phyloP scores from a whole-genome alignment of 75 land plant species.

The Selaginella moellendorffii region DNA sequence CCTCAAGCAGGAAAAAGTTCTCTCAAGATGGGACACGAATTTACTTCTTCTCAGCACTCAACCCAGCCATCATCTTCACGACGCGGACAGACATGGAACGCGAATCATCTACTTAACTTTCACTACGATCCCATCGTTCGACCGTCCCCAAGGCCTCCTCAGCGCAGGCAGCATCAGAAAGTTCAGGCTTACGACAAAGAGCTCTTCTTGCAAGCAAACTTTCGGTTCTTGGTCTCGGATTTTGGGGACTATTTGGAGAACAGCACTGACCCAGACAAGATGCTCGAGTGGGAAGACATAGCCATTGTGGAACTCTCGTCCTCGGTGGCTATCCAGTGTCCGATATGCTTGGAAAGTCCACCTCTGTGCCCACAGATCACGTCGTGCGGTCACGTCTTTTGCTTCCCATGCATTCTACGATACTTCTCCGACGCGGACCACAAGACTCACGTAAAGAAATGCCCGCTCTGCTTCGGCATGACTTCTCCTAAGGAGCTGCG shows the following conservation, averaged over 20 bases:
- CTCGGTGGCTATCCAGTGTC: slow-evolving; percentile 60
- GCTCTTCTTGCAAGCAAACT: slow-evolving; percentile 88
- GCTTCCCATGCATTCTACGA: slow-evolving; percentile 77
- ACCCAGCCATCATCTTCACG: slow-evolving; percentile 30
- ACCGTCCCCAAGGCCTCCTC: slow-evolving; percentile 28
- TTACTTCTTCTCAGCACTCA: background rate
- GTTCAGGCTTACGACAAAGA: slow-evolving; percentile 81
- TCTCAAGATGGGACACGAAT: background rate
- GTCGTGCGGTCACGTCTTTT: slow-evolving; percentile 88
- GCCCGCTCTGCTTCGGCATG: slow-evolving; percentile 90
- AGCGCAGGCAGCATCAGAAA: slow-evolving; percentile 33
- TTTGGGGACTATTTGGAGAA: slow-evolving; percentile 43
- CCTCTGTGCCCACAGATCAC: slow-evolving; percentile 86
- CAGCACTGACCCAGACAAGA: slow-evolving; percentile 81
- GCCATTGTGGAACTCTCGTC: slow-evolving; percentile 61
- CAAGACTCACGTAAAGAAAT: slow-evolving; percentile 60
- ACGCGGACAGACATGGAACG: slow-evolving; percentile 47
- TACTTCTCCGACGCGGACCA: slow-evolving; percentile 45
- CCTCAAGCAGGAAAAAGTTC: background rate
- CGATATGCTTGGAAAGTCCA: slow-evolving; percentile 86
- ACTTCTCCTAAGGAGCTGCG: slow-evolving; percentile 63
- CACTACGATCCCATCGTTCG: slow-evolving; percentile 62
- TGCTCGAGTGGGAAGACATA: slow-evolving; percentile 88
- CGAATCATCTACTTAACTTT: slow-evolving; percentile 79
- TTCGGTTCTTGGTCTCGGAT: slow-evolving; percentile 73